Evolutionary conservation across 768 basidiomycete genomes (phyloP).

Genomic region (Tylopilus subfusipes): DNA sequence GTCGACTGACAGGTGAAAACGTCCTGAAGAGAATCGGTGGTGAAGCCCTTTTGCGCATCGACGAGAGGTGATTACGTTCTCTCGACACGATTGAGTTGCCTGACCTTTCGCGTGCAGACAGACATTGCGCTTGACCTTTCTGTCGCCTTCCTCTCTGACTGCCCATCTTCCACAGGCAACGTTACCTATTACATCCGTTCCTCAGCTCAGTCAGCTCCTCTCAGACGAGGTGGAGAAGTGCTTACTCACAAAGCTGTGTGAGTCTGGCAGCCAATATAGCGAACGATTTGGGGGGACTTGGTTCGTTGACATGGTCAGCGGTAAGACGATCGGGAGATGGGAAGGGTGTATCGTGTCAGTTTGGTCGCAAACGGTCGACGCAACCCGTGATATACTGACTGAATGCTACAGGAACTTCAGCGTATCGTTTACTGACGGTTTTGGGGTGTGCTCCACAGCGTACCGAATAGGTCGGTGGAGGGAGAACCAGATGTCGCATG

Average conservation of each 20-base stretch:
- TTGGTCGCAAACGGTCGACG: background rate
- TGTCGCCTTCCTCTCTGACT: slow-evolving; percentile 71
- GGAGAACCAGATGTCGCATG: slow-evolving; percentile 38
- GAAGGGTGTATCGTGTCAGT: slow-evolving; percentile 74
- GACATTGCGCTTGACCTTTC: slow-evolving; percentile 70
- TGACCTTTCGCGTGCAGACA: slow-evolving; percentile 44
- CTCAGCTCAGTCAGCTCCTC: slow-evolving; percentile 71
- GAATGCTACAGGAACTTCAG: slow-evolving; percentile 55
- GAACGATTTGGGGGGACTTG: slow-evolving; percentile 55
- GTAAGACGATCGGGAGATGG: slow-evolving; percentile 68
- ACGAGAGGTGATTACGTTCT: slow-evolving; percentile 47
- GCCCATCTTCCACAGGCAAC: slow-evolving; percentile 82
- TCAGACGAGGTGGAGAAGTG: slow-evolving; percentile 74
- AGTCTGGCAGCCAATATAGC: slow-evolving; percentile 56
- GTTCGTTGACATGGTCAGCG: slow-evolving; percentile 73
- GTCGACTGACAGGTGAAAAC: slow-evolving; percentile 41
- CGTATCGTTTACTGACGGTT: slow-evolving; percentile 49
- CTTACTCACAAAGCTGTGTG: slow-evolving; percentile 65
- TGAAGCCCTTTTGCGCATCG: slow-evolving; percentile 69
- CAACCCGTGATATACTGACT: slow-evolving; percentile 6
- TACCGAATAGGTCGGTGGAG: slow-evolving; percentile 46
- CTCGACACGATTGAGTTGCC: background rate
- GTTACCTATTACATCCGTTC: slow-evolving; percentile 65
- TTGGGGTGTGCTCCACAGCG: slow-evolving; percentile 55
- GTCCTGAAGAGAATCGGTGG: slow-evolving; percentile 52